Conservation (phyloP, 2,329 filamentous ascomycete genomes). For the Sporothrix humicola region DNA sequence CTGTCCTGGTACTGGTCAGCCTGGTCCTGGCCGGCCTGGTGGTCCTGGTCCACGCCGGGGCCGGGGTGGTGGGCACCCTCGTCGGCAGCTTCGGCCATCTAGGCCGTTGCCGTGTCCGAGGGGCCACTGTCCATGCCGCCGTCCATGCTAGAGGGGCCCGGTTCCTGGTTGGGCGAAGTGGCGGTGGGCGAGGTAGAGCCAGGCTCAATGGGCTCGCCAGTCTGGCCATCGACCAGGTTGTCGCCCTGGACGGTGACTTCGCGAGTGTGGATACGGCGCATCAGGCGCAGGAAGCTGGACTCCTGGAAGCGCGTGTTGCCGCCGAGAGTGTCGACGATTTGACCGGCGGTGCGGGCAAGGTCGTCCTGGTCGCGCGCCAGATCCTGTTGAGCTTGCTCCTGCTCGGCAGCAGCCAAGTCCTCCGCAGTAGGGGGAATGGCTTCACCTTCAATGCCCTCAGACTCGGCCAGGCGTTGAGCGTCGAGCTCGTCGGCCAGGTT, state of each 20-base stretch:
- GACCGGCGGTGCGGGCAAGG: constrained; percentile 72
- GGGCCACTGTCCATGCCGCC: background rate
- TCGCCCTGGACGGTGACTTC: constrained; percentile 74
- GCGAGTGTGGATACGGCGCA: constrained; percentile 74
- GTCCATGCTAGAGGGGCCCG: too few relatives aligned
- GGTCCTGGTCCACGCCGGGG: too few relatives aligned
- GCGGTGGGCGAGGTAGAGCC: background rate
- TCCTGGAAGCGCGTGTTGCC: constrained; percentile 76
- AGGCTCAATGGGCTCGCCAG: constrained; percentile 39
- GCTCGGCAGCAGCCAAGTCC: constrained; percentile 23
- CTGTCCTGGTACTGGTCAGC: too few relatives aligned
- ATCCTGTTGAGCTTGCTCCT: constrained; percentile 41
- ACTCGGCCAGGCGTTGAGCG: constrained; percentile 10
- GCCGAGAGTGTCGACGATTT: constrained; percentile 71
- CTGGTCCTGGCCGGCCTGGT: too few relatives aligned
- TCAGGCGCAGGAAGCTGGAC: constrained; percentile 76
- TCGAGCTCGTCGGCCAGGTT: constrained; percentile 38
- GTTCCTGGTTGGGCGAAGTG: background rate
- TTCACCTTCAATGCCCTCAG: too few relatives aligned
- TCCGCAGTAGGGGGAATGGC: background rate
- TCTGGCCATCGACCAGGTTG: constrained; percentile 42
- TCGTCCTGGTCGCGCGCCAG: constrained; percentile 60
- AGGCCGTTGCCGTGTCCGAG: background rate
- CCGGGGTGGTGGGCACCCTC: too few relatives aligned
- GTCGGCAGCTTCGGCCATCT: background rate